phyloP scores from a whole-genome alignment of 148 eudicot species.

The Camellia japonica region DNA sequence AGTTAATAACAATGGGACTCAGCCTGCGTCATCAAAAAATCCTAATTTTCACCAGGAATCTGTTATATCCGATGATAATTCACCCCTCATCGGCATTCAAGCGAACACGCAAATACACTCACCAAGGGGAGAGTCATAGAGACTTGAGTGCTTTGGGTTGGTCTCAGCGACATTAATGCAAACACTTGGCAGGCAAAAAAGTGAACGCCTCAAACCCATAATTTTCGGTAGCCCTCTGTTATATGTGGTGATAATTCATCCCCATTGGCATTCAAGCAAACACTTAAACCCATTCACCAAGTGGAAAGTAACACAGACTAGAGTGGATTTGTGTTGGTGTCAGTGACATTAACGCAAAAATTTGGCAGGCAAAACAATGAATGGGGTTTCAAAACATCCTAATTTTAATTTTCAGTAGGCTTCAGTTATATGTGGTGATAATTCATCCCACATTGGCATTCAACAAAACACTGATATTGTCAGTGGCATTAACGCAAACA shows the following conservation, averaged over 20 bases:
- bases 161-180: not conserved
- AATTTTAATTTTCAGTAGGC: too few species aligned
- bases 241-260: not conserved
- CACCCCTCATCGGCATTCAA: not conserved
- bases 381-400: too few species aligned
- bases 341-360: not conserved
- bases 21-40: not conserved
- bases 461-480: too few species aligned
- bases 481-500: not conserved
- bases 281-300: not conserved
- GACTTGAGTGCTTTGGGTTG: not conserved
- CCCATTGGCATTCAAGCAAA: not conserved
- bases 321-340: not conserved
- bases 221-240: not conserved
- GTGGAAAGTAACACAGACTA: not conserved
- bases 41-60: not conserved
- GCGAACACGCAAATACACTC: not conserved
- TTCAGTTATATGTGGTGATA: too few species aligned
- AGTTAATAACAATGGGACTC: not conserved
- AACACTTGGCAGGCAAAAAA: too few species aligned
- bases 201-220: not conserved
- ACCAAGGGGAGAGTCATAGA: not conserved
- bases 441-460: too few species aligned
- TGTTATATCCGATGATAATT: not conserved
- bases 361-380: slow-evolving; percentile 2